phyloP scores from a whole-genome alignment of 192 early-diverging fungal species.

The Podochytrium sp. region DNA sequence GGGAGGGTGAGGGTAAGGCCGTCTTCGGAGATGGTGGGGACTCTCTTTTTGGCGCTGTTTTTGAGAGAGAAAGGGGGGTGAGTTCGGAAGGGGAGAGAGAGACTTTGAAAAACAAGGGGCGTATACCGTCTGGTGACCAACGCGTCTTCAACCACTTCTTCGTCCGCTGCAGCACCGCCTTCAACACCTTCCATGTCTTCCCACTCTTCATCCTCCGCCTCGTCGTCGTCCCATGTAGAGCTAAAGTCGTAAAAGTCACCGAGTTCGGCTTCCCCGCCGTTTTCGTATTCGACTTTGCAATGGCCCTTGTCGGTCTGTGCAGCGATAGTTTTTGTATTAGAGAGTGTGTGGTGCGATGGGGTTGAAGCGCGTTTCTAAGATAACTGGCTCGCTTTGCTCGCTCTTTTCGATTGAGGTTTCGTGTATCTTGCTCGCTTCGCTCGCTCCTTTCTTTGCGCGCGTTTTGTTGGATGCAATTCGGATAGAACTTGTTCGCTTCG shows the following conservation, averaged over 20 bases:
- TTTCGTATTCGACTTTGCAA: slow-evolving; percentile 95
- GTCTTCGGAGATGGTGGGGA: slow-evolving; percentile 68
- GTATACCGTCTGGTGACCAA: slow-evolving; percentile 9
- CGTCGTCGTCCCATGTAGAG: slow-evolving; percentile 78
- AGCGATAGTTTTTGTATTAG: no score
- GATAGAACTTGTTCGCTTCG: no score
- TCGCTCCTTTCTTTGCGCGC: no score
- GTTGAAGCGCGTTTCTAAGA: no score
- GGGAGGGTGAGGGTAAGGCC: slow-evolving; percentile 88
- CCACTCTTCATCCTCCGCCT: slow-evolving; percentile 41
- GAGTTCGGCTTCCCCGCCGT: slow-evolving; percentile 89
- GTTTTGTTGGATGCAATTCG: no score
- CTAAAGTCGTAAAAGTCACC: slow-evolving; percentile 96
- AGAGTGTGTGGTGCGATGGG: no score
- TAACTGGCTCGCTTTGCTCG: no score
- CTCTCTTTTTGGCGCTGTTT: slow-evolving; percentile 10
- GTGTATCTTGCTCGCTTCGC: no score
- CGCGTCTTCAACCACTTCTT: neutral
- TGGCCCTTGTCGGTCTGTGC: slow-evolving; percentile 85
- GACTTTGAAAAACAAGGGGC: neutral
- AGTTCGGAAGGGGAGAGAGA: neutral
- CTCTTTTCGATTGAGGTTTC: no score
- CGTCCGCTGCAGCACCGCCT: neutral
- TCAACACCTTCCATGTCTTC: slow-evolving; percentile 40
- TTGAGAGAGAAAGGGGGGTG: neutral